phyloP scores from a whole-genome alignment of 768 basidiomycete genomes.

The Sistotremastrum suecicum region DNA sequence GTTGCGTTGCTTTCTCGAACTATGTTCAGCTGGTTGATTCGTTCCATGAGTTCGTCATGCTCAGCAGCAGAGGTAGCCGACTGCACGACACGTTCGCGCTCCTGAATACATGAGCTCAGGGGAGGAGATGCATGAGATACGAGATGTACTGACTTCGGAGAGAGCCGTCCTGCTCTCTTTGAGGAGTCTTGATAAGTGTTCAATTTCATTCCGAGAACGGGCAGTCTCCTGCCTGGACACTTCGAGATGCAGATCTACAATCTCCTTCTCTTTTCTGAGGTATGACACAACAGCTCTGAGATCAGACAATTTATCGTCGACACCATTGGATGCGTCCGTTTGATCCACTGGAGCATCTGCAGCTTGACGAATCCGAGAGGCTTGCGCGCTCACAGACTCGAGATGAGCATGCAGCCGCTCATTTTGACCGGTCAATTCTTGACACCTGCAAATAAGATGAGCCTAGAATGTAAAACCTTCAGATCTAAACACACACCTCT shows the following conservation, averaged over 20 bases:
- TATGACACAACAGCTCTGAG: constrained; percentile 69
- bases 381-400: constrained; percentile 71
- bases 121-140: neutral
- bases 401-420: constrained; percentile 67
- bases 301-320: constrained; percentile 54
- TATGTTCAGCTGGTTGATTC: constrained; percentile 77
- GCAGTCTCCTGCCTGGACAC: constrained; percentile 66
- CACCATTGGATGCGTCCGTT: constrained; percentile 31
- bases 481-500: constrained; percentile 33
- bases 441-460: constrained; percentile 30
- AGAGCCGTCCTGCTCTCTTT: constrained; percentile 58
- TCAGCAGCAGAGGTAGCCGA: constrained; percentile 60
- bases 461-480: neutral
- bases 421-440: constrained; percentile 68
- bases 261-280: constrained; percentile 83
- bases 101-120: constrained; percentile 26
- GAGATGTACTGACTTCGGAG: constrained; percentile 38
- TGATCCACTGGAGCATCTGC: constrained; percentile 34
- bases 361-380: constrained; percentile 62
- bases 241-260: constrained; percentile 77
- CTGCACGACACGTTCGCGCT: constrained; percentile 66
- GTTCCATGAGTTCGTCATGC: constrained; percentile 72
- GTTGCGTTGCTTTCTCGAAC: constrained; percentile 82
- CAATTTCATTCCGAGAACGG: constrained; percentile 61
- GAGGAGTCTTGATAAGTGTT: constrained; percentile 53